A percentile compares a stretch with the other conserved stretches of the same genome.
Conservation (phyloP, 2,329 filamentous ascomycete species). For the Talaromyces amestolkiae region DNA sequence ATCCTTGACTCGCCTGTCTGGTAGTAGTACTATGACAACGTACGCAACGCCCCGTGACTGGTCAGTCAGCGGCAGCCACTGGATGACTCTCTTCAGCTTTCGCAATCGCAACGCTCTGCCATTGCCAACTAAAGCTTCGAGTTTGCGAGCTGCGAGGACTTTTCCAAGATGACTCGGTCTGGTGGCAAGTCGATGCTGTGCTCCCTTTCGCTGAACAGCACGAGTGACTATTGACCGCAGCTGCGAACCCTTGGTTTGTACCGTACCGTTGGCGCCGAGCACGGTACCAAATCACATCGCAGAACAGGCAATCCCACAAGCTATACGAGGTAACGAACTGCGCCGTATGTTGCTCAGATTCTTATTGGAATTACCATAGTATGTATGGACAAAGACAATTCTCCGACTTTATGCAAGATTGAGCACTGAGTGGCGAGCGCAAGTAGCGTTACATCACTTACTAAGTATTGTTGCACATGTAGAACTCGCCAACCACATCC, state of each 20-base stretch:
- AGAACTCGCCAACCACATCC: background rate
- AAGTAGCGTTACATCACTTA: background rate
- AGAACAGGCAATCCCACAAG: background rate
- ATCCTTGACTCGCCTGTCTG: background rate
- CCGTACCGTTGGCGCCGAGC: background rate
- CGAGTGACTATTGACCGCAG: background rate
- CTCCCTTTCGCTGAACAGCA: background rate
- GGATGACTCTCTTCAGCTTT: background rate
- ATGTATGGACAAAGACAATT: background rate
- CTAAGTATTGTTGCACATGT: background rate
- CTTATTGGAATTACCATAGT: background rate
- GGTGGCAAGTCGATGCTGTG: background rate
- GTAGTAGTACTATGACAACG: background rate
- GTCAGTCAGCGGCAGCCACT: background rate
- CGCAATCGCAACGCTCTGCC: background rate
- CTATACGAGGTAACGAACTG: background rate
- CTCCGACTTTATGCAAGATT: background rate
- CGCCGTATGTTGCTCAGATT: background rate
- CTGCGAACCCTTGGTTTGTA: background rate
- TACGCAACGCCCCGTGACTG: conserved; percentile 1
- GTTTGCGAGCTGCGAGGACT: background rate
- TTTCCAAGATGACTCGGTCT: background rate
- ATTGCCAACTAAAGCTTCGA: background rate
- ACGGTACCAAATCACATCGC: conserved; percentile 4
- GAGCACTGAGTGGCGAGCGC: too few relatives aligned